Percentiles rank a stretch among this genome's conserved stretches.
phyloP scores from a whole-genome alignment of 73 alveolate species.

The Stentor roeselii region DNA sequence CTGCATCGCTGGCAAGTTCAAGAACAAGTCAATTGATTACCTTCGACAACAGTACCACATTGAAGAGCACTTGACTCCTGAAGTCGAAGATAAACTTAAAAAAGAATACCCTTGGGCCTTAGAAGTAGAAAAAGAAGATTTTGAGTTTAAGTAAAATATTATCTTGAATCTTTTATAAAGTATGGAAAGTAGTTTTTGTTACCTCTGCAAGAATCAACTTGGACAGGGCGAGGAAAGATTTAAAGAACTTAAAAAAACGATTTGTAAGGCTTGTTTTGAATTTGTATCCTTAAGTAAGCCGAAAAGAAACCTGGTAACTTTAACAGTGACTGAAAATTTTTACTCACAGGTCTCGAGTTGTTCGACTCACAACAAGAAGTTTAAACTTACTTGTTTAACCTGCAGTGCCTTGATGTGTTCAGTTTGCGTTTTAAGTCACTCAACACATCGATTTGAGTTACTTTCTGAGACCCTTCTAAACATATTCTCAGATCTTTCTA shows the following conservation, averaged over 20 bases:
- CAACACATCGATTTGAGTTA: neutral
- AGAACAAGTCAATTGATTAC: neutral
- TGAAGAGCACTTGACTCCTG: conserved; percentile 25
- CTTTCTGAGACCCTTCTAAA: neutral
- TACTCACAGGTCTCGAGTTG: too few relatives aligned
- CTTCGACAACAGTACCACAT: conserved; percentile 7
- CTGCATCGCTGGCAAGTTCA: conserved; percentile 5
- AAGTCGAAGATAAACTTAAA: conserved; percentile 27
- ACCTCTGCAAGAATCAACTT: too few relatives aligned
- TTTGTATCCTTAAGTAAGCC: too few relatives aligned
- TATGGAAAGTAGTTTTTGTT: too few relatives aligned
- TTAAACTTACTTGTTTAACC: neutral
- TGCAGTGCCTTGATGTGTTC: neutral
- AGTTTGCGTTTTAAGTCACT: neutral
- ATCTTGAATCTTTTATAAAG: too few relatives aligned
- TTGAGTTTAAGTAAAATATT: too few relatives aligned
- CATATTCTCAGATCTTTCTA: too few relatives aligned
- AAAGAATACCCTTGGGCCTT: conserved; percentile 25
- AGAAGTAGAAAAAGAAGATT: conserved; percentile 1
- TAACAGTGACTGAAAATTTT: too few relatives aligned
- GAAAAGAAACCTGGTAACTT: too few relatives aligned
- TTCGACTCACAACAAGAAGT: neutral
- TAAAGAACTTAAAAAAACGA: too few relatives aligned
- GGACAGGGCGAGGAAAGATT: too few relatives aligned
- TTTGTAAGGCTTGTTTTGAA: too few relatives aligned